These are phyloP conservation scores for Vaccinium myrtillus DNA, from an alignment of 148 eudicot species.

Conservation along the genomic window DNA sequence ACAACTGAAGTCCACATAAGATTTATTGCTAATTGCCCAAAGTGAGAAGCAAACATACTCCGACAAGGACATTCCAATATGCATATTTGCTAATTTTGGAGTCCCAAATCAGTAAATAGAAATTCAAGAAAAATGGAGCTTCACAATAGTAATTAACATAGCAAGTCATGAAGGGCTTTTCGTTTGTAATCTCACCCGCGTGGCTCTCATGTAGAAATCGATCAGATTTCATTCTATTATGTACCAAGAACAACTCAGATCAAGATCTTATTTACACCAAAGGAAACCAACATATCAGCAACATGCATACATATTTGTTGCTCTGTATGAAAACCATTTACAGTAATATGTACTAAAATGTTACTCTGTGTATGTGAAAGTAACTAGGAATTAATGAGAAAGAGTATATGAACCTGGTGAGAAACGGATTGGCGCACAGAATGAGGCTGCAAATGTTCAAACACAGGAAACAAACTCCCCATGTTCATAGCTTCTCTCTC, in stretches of 20 bases:
- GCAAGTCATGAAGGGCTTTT: neutral
- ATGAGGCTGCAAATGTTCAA: constrained; percentile 46
- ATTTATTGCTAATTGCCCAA: neutral
- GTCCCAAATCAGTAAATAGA: neutral
- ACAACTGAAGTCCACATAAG: neutral
- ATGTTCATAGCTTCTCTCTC: constrained; percentile 35
- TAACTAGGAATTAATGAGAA: neutral
- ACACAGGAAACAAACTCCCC: constrained; percentile 37
- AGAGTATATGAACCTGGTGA: constrained; percentile 27
- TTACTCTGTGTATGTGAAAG: too few species aligned
- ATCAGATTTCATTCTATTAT: neutral
- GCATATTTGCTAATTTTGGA: neutral
- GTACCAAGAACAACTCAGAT: constrained; percentile 12
- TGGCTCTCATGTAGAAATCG: neutral
- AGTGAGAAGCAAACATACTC: neutral
- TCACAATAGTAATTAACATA: neutral
- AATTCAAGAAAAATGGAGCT: neutral
- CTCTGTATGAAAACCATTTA: too few species aligned
- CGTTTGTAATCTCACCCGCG: neutral
- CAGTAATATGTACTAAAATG: too few species aligned
- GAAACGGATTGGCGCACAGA: constrained; percentile 37
- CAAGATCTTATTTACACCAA: neutral
- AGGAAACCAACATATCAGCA: neutral
- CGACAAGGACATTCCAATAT: neutral
- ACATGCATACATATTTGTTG: neutral